A percentile compares a stretch with the other conserved stretches of the same genome.
Conservation (phyloP, 164 flowering plant genomes). For the Magnolia sinica region DNA sequence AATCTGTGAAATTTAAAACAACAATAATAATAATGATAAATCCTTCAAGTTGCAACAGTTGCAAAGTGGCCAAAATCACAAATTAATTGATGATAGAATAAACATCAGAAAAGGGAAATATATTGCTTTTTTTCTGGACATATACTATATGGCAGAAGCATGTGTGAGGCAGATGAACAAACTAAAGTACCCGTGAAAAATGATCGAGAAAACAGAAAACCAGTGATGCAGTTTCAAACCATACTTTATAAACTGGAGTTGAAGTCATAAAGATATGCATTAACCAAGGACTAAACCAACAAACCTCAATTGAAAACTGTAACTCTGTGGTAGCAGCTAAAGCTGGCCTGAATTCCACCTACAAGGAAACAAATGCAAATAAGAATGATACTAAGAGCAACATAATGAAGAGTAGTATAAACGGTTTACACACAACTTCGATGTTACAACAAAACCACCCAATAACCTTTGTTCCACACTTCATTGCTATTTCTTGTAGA, state of each 20-base stretch:
- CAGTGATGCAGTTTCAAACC: neutral
- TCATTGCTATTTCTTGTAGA: conserved; percentile 77
- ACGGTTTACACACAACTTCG: neutral
- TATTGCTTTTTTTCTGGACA: neutral
- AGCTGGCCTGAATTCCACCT: conserved; percentile 78
- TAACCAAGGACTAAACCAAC: conserved; percentile 11
- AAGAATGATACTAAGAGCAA: conserved; percentile 3
- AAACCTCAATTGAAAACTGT: conserved; percentile 82
- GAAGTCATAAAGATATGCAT: neutral
- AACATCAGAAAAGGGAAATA: neutral
- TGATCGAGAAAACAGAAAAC: neutral
- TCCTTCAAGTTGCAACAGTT: too few relatives aligned
- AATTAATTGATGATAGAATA: neutral
- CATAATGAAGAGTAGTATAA: neutral
- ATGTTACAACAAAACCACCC: neutral
- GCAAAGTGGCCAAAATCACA: neutral
- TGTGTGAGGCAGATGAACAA: neutral
- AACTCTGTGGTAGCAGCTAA: conserved; percentile 60
- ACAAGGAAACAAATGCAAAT: conserved; percentile 19
- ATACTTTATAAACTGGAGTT: neutral
- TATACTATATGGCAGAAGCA: neutral
- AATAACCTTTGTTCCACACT: conserved; percentile 84
- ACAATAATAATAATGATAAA: too few relatives aligned
- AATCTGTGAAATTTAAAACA: neutral
- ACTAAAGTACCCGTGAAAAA: neutral